Evolutionary conservation across 1,284 basidiomycete species (phyloP), one percentile per base, ranked within the genome.

Genomic region (Rhodotorula mucilaginosa): DNA sequence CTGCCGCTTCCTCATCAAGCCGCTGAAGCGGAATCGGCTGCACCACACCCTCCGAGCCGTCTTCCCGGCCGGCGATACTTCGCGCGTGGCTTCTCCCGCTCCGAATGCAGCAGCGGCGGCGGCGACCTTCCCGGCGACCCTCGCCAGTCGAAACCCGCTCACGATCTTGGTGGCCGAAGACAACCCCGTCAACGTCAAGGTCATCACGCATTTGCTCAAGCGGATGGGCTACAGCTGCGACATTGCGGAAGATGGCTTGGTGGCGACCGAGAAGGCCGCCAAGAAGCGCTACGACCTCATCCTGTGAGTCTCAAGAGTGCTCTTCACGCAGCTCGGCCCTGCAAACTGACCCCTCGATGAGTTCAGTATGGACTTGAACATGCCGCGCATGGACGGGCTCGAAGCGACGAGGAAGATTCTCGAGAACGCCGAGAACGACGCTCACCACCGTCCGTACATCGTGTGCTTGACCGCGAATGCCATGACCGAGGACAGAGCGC

Each of bases 1-100:
- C 52, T 72, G 73, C 68, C 64, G 54, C 19, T 72, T 74, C 68
- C 66, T 76, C 57, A 76, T 76, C 69, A 76, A 76, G 57, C 74
- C 74, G 10, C 70, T 76, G 66, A 76, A 76, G 64, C 72, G 74
- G 26, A 76, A 74, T 44, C 74, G 74, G 1, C 64, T 76, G 8
- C 72, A 74, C 49, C 74, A 76, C 64, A 71, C 74, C 8, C 62
- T 76, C 6, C 72, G 74, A 1, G 66, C 69, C 23, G 68, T 74
- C 60, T 74, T 76, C 52, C 74, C 74, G 1, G 34, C 72, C 1
- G 61, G 64, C 46, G 70, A 73, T 16, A 47, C 62, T 0, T 59
- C 72, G 2, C 70, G 67, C 2, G 13, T 58, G 0, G 51, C 70
- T 2, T 71, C 70, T 5, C 67, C 70, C 0, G 56, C 63, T 6